These are phyloP conservation scores for Monosporascus sp. DNA, from an alignment of 2,329 filamentous ascomycete species.

Conservation along the genomic window DNA sequence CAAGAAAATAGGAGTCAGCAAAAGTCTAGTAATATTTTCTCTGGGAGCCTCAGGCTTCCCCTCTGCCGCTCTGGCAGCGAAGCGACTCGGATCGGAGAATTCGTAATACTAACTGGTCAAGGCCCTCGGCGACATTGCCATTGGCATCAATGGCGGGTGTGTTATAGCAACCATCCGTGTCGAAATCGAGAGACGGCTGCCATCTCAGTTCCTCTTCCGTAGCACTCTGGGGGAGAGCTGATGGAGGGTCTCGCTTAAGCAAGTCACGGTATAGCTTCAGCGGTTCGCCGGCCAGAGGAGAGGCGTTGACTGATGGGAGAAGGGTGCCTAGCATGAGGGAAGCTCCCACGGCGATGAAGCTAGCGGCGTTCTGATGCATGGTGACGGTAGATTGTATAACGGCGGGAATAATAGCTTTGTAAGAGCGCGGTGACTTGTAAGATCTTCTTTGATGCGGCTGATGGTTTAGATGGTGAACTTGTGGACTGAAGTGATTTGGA, in stretches of 20 bases:
- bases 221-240: conserved; percentile 2
- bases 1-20: not conserved
- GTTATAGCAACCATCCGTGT: conserved; percentile 26
- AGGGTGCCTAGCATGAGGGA: not conserved
- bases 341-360: not conserved
- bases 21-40: too few species aligned
- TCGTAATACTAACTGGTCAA: conserved; percentile 6
- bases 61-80: too few species aligned
- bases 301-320: not conserved
- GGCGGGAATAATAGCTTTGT: not conserved
- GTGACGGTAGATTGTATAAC: not conserved
- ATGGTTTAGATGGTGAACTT: not conserved
- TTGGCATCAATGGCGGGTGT: conserved; percentile 22
- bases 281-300: not conserved
- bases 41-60: too few species aligned
- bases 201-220: conserved; percentile 6
- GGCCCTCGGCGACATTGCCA: conserved; percentile 18
- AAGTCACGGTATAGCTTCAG: not conserved
- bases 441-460: not conserved
- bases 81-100: too few species aligned
- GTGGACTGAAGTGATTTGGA: not conserved
- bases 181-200: conserved; percentile 25
- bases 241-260: conserved; percentile 3
- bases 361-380: not conserved
- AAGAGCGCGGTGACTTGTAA: not conserved